These are phyloP conservation scores for Echria macrotheca DNA, from an alignment of 495 filamentous ascomycete species.

Conservation along the genomic window DNA sequence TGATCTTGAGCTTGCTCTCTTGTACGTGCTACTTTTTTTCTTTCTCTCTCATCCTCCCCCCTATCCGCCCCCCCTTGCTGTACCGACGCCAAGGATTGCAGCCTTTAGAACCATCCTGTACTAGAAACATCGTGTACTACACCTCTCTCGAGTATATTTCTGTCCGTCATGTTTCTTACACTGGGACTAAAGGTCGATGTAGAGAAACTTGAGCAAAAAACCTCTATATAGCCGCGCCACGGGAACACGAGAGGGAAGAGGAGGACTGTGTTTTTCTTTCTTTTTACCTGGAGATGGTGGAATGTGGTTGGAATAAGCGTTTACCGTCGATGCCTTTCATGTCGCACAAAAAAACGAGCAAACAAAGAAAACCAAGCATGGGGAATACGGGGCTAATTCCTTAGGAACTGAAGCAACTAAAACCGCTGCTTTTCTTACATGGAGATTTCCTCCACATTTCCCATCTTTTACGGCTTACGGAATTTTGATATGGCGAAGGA, in stretches of 20 bases:
- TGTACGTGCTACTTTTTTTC: slow-evolving; percentile 53
- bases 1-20: slow-evolving; percentile 75
- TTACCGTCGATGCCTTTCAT: background rate
- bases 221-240: background rate
- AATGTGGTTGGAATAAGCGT: slow-evolving; percentile 1
- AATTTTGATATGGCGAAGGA: slow-evolving; percentile 4
- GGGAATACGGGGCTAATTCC: slow-evolving; percentile 29
- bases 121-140: background rate
- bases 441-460: background rate
- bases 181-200: slow-evolving; percentile 34
- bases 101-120: slow-evolving; percentile 11
- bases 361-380: slow-evolving; percentile 1
- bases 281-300: background rate
- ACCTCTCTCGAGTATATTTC: slow-evolving; percentile 5
- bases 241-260: background rate
- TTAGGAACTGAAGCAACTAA: slow-evolving; percentile 37
- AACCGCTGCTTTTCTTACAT: slow-evolving; percentile 5
- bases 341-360: slow-evolving; percentile 1
- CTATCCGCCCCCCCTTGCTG: slow-evolving; percentile 4
- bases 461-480: slow-evolving; percentile 3
- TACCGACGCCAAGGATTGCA: slow-evolving; percentile 15
- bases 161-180: slow-evolving; percentile 23
- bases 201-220: slow-evolving; percentile 30
- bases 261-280: background rate
- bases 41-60: slow-evolving; percentile 3